Evolutionary conservation across 2,329 filamentous ascomycete species (phyloP).

Genomic region (Fusarium veterinarium): DNA sequence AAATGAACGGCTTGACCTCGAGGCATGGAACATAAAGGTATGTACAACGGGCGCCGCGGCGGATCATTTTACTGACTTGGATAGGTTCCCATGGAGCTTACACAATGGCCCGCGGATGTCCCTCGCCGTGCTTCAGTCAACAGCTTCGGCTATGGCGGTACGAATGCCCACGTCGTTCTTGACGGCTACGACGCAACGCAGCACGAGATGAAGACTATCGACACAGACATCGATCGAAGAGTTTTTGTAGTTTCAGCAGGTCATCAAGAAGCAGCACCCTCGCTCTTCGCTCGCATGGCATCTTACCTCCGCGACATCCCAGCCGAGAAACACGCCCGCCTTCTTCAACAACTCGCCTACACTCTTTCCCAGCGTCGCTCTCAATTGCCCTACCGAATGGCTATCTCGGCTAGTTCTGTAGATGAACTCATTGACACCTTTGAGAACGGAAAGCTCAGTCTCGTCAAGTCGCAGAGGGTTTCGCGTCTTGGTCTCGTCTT

Average conservation of each 20-base stretch:
- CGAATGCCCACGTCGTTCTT: constrained; percentile 3
- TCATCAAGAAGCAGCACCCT: background rate
- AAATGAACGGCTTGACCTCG: background rate
- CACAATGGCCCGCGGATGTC: background rate
- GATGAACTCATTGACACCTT: background rate
- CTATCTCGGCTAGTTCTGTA: background rate
- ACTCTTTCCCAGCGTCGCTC: background rate
- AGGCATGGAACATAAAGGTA: background rate
- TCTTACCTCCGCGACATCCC: background rate
- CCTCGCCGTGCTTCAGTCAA: background rate
- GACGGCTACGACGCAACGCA: background rate
- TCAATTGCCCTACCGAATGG: background rate
- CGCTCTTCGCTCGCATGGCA: background rate
- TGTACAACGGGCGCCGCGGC: background rate
- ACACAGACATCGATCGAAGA: background rate
- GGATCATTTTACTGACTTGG: background rate
- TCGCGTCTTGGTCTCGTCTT: background rate
- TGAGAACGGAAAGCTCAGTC: background rate
- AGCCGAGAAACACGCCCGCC: accelerated
- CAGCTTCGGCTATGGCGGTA: constrained; percentile 1
- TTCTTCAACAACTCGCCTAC: background rate
- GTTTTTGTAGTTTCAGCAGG: background rate
- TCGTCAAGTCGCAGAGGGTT: background rate
- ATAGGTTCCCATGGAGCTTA: background rate
- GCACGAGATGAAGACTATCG: background rate